A percentile compares a stretch with the other conserved stretches of the same genome.
phyloP scores from a whole-genome alignment of 495 filamentous ascomycete species.

The Opeltia flavorubescens region DNA sequence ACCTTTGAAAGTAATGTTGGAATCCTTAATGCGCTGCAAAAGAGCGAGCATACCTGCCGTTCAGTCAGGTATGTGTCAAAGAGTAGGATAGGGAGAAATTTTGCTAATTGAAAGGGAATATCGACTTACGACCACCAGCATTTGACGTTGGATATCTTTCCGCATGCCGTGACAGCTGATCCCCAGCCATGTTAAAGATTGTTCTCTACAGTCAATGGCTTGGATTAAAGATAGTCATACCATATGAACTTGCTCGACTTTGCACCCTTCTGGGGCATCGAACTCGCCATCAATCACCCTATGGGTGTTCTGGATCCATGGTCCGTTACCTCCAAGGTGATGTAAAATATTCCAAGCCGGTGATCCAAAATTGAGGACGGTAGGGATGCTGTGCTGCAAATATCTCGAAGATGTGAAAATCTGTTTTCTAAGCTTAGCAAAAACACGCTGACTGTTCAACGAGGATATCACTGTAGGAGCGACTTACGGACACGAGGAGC shows the following conservation, averaged over 20 bases:
- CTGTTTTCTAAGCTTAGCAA: too few species aligned
- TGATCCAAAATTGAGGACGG: not conserved
- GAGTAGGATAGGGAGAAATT: not conserved
- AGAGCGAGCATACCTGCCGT: constrained; percentile 35
- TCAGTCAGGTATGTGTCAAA: constrained; percentile 6
- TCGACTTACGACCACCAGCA: constrained; percentile 35
- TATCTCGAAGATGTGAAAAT: not conserved
- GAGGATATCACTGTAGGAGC: too few species aligned
- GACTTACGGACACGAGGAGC: not conserved
- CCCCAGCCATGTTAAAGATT: not conserved
- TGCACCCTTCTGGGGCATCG: constrained; percentile 31
- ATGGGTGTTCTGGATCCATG: constrained; percentile 41
- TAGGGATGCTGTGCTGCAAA: not conserved
- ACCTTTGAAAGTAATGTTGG: constrained; percentile 29
- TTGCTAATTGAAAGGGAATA: not conserved
- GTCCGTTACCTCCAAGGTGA: constrained; percentile 44
- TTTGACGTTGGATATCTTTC: constrained; percentile 42
- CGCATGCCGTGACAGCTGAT: constrained; percentile 43
- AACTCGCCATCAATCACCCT: constrained; percentile 27
- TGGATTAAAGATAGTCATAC: constrained; percentile 19
- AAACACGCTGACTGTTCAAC: too few species aligned
- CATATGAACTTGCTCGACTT: constrained; percentile 45
- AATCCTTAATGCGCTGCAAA: constrained; percentile 28
- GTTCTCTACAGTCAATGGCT: not conserved
- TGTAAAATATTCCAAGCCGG: constrained; percentile 37